Base-by-base conservation (phyloP, 352 stramenopile species). In the Pythium sukuiense region DNA sequence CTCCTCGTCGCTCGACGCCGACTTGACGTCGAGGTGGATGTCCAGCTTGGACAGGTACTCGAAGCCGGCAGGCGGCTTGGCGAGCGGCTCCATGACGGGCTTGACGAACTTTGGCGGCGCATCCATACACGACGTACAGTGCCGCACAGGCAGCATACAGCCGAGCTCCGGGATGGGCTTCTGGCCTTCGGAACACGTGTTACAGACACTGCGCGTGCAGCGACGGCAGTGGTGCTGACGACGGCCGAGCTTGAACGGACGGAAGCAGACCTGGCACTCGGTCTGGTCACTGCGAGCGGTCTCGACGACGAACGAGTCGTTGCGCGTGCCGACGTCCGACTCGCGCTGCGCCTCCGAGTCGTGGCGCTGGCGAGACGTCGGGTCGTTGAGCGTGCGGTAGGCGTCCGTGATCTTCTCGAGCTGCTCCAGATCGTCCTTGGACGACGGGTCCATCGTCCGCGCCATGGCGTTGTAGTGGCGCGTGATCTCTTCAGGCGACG, bases 241-340 rank as follows among this genome's bases (percentile, higher is more conserved):
- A 73, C 87, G 81, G 11, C 87, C 85, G 29, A 95, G 81, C 63
- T 93, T 93, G 64, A 95, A 95, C 11, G 84, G 87, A 64, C 87
- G 85, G 76, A 93, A 95, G 52, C 85, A 95, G n/a, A 95, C 84
- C 59, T 95, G 87, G 37, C 87, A 95, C 64, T 95, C 87, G n/a
- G 80, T 95, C 70, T 95, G 87, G 61, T 93, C 87, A 49, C 79
- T 89, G 20, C 87, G 87, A 12, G 85, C 85, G 18, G 84, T 89
- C 73, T 95, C 85, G 18, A 83, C 84, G 14, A 86, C 74, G 32
- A 90, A 89, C 67, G 75, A 85, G 48, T 69, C 56, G 65, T 78
- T 77, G 16, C 65, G 72, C 6, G 79, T 71, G 54, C 71, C 72
- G 5, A 67, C 56, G 20, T 74, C 65, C 35, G 85, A 93, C 33